phyloP scores from a whole-genome alignment of 805 yeast species.

The Wickerhamiella qilinensis region DNA sequence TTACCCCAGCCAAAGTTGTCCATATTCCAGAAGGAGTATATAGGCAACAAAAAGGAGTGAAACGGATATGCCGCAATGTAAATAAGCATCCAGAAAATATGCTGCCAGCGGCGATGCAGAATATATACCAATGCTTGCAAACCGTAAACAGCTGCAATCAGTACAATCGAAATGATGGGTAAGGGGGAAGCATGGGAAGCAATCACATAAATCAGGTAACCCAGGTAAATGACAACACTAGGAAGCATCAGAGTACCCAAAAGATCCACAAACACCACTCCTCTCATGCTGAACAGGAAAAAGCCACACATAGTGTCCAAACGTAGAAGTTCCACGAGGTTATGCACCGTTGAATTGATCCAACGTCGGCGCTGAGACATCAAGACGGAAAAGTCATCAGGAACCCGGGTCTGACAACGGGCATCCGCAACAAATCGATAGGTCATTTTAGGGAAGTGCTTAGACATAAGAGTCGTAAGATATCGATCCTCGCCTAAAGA shows the following conservation, averaged over 20 bases:
- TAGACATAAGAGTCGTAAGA: constrained; percentile 40
- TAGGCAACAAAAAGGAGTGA: constrained; percentile 44
- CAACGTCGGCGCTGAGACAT: constrained; percentile 83
- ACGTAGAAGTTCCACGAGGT: constrained; percentile 39
- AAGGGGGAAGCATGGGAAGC: constrained; percentile 36
- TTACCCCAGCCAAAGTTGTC: constrained; percentile 55
- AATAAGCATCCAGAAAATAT: constrained; percentile 39
- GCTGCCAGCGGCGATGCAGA: constrained; percentile 28
- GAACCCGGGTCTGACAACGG: constrained; percentile 40
- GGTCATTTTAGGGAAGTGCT: constrained; percentile 38
- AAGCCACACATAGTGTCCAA: constrained; percentile 47
- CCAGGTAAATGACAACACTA: constrained; percentile 38
- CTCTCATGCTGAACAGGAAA: constrained; percentile 43
- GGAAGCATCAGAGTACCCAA: constrained; percentile 45
- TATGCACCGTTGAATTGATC: constrained; percentile 53
- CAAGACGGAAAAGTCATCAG: constrained; percentile 72
- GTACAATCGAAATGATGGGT: constrained; percentile 35
- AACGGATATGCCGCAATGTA: constrained; percentile 42
- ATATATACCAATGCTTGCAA: constrained; percentile 44
- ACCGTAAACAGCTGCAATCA: constrained; percentile 42
- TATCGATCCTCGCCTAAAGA: constrained; percentile 48
- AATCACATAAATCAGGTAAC: constrained; percentile 35
- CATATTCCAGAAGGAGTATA: constrained; percentile 48
- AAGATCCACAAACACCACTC: constrained; percentile 39
- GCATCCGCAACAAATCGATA: constrained; percentile 43